Percentiles rank a stretch among this genome's conserved stretches.
Conservation (phyloP, 345 rosid species). For the Corymbia maculata region DNA sequence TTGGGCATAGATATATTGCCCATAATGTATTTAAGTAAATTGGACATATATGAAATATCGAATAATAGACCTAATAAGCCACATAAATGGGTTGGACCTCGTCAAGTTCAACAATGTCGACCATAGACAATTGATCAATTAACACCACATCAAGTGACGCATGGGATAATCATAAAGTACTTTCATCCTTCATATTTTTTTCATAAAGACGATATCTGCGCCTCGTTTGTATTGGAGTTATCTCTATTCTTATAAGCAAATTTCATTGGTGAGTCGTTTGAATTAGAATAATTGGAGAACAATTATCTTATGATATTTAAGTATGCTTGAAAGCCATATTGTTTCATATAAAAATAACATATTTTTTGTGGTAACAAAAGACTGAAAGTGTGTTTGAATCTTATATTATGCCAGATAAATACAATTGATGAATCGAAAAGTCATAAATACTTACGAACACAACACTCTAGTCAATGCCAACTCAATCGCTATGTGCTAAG, state of each 20-base stretch:
- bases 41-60: too few species aligned
- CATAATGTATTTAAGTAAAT: too few species aligned
- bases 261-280: not conserved
- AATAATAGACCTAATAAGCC: too few species aligned
- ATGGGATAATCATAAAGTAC: not conserved
- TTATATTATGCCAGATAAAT: not conserved
- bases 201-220: not conserved
- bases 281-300: too few species aligned
- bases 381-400: not conserved
- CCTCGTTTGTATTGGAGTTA: not conserved
- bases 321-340: too few species aligned
- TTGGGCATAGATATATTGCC: too few species aligned
- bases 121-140: not conserved
- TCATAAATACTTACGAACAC: rapidly evolving
- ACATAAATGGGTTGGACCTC: too few species aligned
- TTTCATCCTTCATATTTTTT: not conserved
- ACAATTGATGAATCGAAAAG: not conserved
- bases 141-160: not conserved
- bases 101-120: not conserved
- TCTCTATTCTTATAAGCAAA: not conserved
- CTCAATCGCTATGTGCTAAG: not conserved
- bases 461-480: not conserved
- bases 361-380: too few species aligned
- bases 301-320: too few species aligned
- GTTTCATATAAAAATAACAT: too few species aligned